Conservation (phyloP, 2,329 filamentous ascomycete species). For the Epichloe uncinata region DNA sequence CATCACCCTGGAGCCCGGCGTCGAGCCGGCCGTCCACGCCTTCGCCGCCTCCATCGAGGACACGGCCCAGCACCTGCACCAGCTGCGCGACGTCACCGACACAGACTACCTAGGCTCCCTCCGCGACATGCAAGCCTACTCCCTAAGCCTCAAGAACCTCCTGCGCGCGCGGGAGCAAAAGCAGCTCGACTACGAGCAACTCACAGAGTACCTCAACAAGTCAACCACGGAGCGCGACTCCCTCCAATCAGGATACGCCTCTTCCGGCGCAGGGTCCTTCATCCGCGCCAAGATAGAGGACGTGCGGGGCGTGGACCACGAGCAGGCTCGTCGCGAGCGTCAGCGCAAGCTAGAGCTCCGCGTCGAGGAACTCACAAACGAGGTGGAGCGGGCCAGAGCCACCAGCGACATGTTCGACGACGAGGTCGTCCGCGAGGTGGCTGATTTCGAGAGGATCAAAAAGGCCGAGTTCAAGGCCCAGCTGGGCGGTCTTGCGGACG, state of each 20-base stretch:
- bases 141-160: conserved; percentile 70
- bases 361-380: conserved; percentile 79
- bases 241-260: conserved; percentile 48
- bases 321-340: conserved; percentile 75
- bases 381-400: conserved; percentile 78
- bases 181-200: conserved; percentile 90
- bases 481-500: conserved; percentile 68
- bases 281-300: conserved; percentile 92
- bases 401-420: conserved; percentile 90
- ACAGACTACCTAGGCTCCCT: conserved; percentile 89
- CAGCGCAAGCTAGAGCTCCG: conserved; percentile 81
- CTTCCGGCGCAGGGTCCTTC: conserved; percentile 58
- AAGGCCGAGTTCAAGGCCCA: conserved; percentile 81
- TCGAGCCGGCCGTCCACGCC: conserved; percentile 68
- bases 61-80: conserved; percentile 62
- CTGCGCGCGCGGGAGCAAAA: conserved; percentile 94
- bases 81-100: conserved; percentile 82
- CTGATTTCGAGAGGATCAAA: conserved; percentile 95
- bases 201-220: conserved; percentile 92
- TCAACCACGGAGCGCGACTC: conserved; percentile 74
- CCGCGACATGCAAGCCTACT: conserved; percentile 92
- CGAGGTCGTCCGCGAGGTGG: conserved; percentile 84
- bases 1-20: conserved; percentile 73
- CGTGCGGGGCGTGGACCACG: conserved; percentile 90
- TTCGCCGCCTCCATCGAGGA: conserved; percentile 82